A percentile compares a stretch with the other conserved stretches of the same genome.
Evolutionary conservation across 1,139 yeast species (phyloP).

Genomic region (Pichia sp.): DNA sequence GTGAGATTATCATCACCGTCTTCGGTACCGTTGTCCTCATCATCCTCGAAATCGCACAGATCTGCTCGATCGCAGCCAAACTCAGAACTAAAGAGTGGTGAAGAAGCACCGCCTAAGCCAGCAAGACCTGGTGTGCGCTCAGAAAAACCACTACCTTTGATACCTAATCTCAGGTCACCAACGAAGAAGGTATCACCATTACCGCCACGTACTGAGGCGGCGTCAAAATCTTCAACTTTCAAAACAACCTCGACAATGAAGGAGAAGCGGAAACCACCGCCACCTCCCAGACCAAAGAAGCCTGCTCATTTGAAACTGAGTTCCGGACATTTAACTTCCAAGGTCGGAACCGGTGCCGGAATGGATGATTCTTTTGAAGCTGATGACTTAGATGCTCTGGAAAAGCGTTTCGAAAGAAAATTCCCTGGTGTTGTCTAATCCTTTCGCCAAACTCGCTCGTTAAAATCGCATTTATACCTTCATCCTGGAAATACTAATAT

Average conservation of each 20-base stretch:
- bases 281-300: constrained; percentile 20
- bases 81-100: too few species aligned
- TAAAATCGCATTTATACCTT: too few species aligned
- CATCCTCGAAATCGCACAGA: constrained; percentile 13
- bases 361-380: background rate
- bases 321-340: too few species aligned
- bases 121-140: too few species aligned
- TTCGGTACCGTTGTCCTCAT: constrained; percentile 8
- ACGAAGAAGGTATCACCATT: background rate
- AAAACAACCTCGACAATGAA: background rate
- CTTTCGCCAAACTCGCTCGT: too few species aligned
- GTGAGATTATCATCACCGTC: background rate
- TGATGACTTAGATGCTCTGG: constrained; percentile 16
- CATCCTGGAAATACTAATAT: too few species aligned
- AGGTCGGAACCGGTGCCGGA: constrained; percentile 1
- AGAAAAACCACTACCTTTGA: too few species aligned
- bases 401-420: constrained; percentile 13
- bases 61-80: too few species aligned
- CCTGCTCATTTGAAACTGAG: constrained; percentile 13
- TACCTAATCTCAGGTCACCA: background rate
- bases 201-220: too few species aligned
- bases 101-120: too few species aligned
- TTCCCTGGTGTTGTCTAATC: constrained; percentile 10
- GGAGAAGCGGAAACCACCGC: constrained; percentile 10
- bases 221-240: background rate